phyloP scores from a whole-genome alignment of 768 basidiomycete species.

The Favolaschia claudopus region DNA sequence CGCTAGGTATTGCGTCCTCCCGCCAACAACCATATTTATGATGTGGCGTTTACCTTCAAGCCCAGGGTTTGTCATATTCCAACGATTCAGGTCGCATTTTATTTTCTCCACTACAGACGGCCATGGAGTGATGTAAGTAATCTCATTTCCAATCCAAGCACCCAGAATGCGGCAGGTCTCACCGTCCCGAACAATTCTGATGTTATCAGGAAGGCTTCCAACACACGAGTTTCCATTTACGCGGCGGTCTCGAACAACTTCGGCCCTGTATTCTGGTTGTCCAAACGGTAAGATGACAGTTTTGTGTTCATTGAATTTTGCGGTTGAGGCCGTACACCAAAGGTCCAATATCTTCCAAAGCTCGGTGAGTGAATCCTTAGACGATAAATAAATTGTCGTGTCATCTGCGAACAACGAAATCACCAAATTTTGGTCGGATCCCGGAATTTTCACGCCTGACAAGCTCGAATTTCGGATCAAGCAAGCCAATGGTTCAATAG shows the following conservation, averaged over 20 bases:
- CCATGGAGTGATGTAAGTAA: neutral
- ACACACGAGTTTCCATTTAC: neutral
- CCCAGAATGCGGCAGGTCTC: neutral
- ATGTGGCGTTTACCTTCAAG: constrained; percentile 26
- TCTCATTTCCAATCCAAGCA: neutral
- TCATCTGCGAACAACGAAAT: constrained; percentile 50
- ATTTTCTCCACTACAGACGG: neutral
- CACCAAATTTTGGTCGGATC: constrained; percentile 28
- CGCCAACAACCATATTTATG: constrained; percentile 28
- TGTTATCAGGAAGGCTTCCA: neutral
- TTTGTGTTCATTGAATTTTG: constrained; percentile 50
- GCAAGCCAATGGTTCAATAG: constrained; percentile 47
- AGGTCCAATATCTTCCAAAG: constrained; percentile 35
- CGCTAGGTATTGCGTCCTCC: constrained; percentile 34
- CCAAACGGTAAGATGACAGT: constrained; percentile 19
- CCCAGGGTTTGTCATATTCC: constrained; percentile 8
- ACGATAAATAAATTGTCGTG: constrained; percentile 43
- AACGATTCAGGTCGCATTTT: neutral
- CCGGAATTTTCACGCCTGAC: constrained; percentile 32
- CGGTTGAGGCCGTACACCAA: constrained; percentile 50
- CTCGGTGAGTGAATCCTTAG: constrained; percentile 31
- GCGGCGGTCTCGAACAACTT: neutral
- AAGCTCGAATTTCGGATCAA: constrained; percentile 37
- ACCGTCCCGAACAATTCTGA: neutral
- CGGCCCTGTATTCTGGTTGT: neutral